Evolutionary conservation across 139 green algal species (phyloP).

Genomic region (Volvox africanus): DNA sequence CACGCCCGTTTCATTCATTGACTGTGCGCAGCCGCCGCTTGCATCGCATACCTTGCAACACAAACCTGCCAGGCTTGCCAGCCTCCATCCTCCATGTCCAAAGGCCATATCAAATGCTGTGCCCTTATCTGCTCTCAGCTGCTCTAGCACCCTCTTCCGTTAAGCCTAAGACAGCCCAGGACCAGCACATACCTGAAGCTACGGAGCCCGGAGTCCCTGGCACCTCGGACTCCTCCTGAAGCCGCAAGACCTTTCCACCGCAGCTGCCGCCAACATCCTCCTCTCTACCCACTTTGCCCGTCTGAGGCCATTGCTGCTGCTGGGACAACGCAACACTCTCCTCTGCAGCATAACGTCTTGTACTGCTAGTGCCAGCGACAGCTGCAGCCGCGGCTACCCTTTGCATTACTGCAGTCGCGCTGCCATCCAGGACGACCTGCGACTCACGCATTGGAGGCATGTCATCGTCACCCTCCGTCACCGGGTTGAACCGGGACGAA

Average conservation of each 20-base stretch:
- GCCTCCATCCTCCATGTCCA: too few species aligned
- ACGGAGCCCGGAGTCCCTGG: constrained; percentile 17
- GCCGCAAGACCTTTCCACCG: not conserved
- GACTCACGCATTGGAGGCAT: not conserved
- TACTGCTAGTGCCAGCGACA: not conserved
- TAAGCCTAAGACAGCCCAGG: too few species aligned
- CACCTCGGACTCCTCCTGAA: not conserved
- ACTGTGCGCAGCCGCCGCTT: too few species aligned
- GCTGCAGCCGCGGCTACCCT: not conserved
- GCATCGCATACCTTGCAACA: too few species aligned
- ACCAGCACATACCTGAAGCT: constrained; percentile 5
- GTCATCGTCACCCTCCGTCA: constrained; percentile 6
- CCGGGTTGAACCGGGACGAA: constrained; percentile 31
- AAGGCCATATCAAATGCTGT: too few species aligned
- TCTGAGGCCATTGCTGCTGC: constrained; percentile 11
- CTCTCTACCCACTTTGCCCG: not conserved
- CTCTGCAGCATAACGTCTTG: not conserved
- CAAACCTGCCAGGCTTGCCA: too few species aligned
- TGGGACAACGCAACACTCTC: not conserved
- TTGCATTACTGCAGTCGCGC: not conserved
- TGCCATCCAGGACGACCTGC: constrained; percentile 12
- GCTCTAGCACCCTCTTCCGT: too few species aligned
- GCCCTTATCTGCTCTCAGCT: too few species aligned
- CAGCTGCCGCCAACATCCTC: not conserved
- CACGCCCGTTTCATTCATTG: too few species aligned